Conservation (phyloP, 108 stramenopile genomes). For the Fistulifera pelliculosa region DNA sequence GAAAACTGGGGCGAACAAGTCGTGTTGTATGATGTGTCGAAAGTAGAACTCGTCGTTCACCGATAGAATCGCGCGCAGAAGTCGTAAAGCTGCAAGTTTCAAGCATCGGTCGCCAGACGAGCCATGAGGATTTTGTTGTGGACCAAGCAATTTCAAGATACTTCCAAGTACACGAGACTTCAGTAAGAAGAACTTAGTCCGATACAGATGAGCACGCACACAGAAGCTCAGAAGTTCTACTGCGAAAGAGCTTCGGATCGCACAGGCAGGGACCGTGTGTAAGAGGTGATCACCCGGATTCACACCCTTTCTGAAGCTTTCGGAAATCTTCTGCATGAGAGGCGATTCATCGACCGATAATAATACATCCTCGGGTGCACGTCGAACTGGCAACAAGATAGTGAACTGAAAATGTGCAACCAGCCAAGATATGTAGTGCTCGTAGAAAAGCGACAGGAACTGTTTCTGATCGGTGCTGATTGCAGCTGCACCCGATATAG, state of each 20-base stretch:
- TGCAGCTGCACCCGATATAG: slow-evolving; percentile 6
- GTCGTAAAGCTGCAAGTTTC: slow-evolving; percentile 65
- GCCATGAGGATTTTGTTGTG: slow-evolving; percentile 1
- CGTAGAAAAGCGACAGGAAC: slow-evolving; percentile 76
- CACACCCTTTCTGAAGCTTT: slow-evolving; percentile 27
- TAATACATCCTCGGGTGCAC: slow-evolving; percentile 21
- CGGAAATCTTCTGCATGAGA: slow-evolving; percentile 20
- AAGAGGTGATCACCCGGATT: slow-evolving; percentile 29
- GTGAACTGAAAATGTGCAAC: slow-evolving; percentile 72
- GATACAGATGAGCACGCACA: slow-evolving; percentile 75
- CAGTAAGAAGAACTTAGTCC: slow-evolving; percentile 77
- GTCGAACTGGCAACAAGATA: slow-evolving; percentile 44
- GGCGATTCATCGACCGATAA: slow-evolving; percentile 8
- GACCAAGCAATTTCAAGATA: slow-evolving; percentile 46
- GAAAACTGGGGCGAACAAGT: slow-evolving; percentile 81
- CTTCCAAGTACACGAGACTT: slow-evolving; percentile 56
- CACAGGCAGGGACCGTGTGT: slow-evolving; percentile 30
- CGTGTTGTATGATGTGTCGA: slow-evolving; percentile 79
- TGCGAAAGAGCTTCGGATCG: slow-evolving; percentile 67
- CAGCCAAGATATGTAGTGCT: slow-evolving; percentile 75
- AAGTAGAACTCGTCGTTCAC: slow-evolving; percentile 84
- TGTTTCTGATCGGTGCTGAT: slow-evolving; percentile 50
- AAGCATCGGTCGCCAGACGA: slow-evolving; percentile 60
- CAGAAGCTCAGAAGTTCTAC: slow-evolving; percentile 82
- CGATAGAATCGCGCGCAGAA: slow-evolving; percentile 72